These are phyloP conservation scores for Kodamaea anthophila DNA, from an alignment of 1,139 yeast genomes.

Conservation along the genomic window DNA sequence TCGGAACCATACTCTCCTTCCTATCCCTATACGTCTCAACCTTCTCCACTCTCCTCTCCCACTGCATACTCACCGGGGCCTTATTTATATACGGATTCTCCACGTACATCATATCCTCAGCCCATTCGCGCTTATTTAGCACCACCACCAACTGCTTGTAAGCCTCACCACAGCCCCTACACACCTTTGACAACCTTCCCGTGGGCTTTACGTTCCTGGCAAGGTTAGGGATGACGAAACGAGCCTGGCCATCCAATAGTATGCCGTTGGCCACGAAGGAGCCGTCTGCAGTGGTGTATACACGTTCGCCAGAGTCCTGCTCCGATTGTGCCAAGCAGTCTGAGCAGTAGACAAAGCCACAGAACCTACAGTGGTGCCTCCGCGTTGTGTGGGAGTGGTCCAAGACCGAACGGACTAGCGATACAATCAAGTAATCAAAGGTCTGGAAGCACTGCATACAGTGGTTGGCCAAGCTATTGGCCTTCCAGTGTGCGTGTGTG, in stretches of 20 bases:
- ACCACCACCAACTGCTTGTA: constrained; percentile 25
- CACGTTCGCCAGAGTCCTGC: constrained; percentile 8
- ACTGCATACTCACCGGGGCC: constrained; percentile 2
- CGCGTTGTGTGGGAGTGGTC: constrained; percentile 12
- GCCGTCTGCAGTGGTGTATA: constrained; percentile 11
- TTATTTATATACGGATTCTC: constrained; percentile 32
- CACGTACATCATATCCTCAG: constrained; percentile 21
- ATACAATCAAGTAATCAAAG: constrained; percentile 24
- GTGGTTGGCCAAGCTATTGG: constrained; percentile 30
- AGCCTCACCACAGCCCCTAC: constrained; percentile 33
- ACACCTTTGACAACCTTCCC: constrained; percentile 28
- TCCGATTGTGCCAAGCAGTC: constrained; percentile 24
- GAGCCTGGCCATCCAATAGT: constrained; percentile 29
- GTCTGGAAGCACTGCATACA: constrained; percentile 39
- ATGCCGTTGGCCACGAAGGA: constrained; percentile 17
- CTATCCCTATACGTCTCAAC: constrained; percentile 7
- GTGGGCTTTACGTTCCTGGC: constrained; percentile 7
- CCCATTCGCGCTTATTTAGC: constrained; percentile 19
- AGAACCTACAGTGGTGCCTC: constrained; percentile 42
- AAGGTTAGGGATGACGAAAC: constrained; percentile 31
- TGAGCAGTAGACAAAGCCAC: constrained; percentile 36
- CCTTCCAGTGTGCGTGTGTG: constrained; percentile 39
- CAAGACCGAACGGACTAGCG: constrained; percentile 11
- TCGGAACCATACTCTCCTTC: constrained; percentile 17
- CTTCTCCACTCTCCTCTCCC: constrained; percentile 1